These are phyloP conservation scores for Coemansia brasiliensis DNA, from an alignment of 192 early-diverging fungal genomes.

Conservation along the genomic window DNA sequence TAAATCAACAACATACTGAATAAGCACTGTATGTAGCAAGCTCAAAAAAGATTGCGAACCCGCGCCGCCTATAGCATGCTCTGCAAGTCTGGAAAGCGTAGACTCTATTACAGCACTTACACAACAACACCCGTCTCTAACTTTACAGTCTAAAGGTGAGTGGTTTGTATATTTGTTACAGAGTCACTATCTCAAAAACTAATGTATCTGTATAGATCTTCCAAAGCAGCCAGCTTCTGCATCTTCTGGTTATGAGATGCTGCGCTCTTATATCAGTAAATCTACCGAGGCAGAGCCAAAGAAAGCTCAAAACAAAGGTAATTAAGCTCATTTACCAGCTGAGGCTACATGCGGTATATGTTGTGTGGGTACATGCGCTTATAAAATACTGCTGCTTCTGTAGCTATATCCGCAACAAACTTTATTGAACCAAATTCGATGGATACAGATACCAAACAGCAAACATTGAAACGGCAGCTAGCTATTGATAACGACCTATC, in stretches of 20 bases:
- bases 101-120: conserved; percentile 12
- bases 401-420: conserved; percentile 1
- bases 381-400: not conserved
- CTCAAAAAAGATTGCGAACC: not conserved
- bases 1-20: no score
- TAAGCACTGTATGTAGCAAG: conserved; percentile 1
- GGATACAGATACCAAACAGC: not conserved
- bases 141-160: conserved; percentile 3
- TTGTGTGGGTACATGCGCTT: not conserved
- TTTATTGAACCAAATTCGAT: no score
- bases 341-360: conserved; percentile 1
- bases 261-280: conserved; percentile 27
- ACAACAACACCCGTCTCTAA: conserved; percentile 15
- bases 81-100: not conserved
- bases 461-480: not conserved
- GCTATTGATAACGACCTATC: not conserved
- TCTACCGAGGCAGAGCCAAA: not conserved
- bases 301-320: conserved; percentile 6
- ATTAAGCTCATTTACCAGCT: not conserved
- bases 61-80: not conserved
- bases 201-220: not conserved
- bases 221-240: not conserved
- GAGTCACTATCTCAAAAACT: not conserved
- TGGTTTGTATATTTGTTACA: not conserved
- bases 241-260: conserved; percentile 15